Conservation (phyloP, 2,329 filamentous ascomycete genomes). For the Apiospora koreana region DNA sequence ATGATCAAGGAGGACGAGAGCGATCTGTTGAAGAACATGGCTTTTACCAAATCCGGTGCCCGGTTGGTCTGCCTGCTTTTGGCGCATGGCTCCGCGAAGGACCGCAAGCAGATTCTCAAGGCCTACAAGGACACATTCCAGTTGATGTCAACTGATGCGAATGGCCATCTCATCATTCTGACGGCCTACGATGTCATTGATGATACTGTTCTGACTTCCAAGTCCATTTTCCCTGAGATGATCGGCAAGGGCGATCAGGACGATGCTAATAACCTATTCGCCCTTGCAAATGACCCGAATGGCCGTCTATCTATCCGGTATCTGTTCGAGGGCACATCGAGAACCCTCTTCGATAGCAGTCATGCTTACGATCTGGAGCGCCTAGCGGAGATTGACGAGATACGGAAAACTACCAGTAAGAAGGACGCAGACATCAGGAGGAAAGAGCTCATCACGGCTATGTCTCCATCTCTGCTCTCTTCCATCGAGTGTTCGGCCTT, state of each 20-base stretch:
- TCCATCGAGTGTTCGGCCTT: constrained; percentile 69
- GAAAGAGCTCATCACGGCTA: constrained; percentile 71
- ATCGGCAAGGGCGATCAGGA: constrained; percentile 69
- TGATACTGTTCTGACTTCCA: constrained; percentile 85
- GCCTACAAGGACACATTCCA: constrained; percentile 89
- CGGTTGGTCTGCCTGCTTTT: constrained; percentile 79
- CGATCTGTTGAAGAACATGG: constrained; percentile 90
- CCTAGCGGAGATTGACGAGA: constrained; percentile 74
- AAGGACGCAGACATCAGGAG: constrained; percentile 80
- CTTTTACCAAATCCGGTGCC: constrained; percentile 89
- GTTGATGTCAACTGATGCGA: constrained; percentile 76
- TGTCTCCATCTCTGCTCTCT: constrained; percentile 75
- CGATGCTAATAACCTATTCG: constrained; percentile 64
- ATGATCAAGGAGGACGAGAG: constrained; percentile 89
- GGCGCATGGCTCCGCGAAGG: constrained; percentile 86
- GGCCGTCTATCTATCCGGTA: constrained; percentile 74
- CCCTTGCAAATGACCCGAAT: constrained; percentile 65
- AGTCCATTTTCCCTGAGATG: constrained; percentile 85
- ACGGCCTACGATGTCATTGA: constrained; percentile 90
- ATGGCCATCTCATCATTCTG: constrained; percentile 81
- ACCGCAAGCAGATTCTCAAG: constrained; percentile 85
- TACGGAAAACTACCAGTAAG: constrained; percentile 85
- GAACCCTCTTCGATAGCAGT: constrained; percentile 59
- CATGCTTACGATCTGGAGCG: constrained; percentile 69
- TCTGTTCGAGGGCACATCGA: constrained; percentile 71